A percentile compares a stretch with the other conserved stretches of the same genome.
Evolutionary conservation across 148 eudicot genomes (phyloP).

Genomic region (Pharnaceum exiguum): DNA sequence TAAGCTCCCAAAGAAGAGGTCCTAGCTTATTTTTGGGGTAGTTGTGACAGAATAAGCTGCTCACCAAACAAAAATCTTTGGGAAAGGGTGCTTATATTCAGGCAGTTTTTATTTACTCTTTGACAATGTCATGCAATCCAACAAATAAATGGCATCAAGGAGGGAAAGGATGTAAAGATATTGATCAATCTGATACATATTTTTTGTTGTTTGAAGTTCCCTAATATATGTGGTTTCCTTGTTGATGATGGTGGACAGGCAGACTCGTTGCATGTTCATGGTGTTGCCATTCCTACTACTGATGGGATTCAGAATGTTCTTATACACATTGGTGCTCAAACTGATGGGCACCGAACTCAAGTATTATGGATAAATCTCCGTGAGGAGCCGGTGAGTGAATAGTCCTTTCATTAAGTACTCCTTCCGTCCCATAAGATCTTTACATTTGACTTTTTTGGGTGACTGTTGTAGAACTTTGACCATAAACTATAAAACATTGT

Average conservation of each 20-base stretch:
- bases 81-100: no score
- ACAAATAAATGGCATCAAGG: no score
- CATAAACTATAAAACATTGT: no score
- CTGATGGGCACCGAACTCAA: slow-evolving; percentile 34
- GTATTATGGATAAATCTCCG: slow-evolving; percentile 94
- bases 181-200: neutral
- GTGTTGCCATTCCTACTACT: slow-evolving; percentile 90
- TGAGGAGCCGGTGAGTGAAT: slow-evolving; percentile 96
- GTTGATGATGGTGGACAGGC: slow-evolving; percentile 47
- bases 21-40: no score
- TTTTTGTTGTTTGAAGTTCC: neutral
- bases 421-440: neutral
- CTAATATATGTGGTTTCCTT: neutral
- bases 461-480: neutral
- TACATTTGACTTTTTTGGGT: neutral
- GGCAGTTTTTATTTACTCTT: no score
- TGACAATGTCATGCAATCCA: no score
- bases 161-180: neutral
- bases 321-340: slow-evolving; percentile 57
- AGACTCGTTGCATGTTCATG: slow-evolving; percentile 71
- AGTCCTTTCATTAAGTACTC: neutral
- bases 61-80: no score
- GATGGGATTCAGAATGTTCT: slow-evolving; percentile 87
- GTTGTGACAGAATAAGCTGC: no score
- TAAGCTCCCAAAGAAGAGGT: no score